Evolutionary conservation across 805 yeast species (phyloP), one percentile per base, ranked within the genome.

Genomic region (Kuraishia floccosa): DNA sequence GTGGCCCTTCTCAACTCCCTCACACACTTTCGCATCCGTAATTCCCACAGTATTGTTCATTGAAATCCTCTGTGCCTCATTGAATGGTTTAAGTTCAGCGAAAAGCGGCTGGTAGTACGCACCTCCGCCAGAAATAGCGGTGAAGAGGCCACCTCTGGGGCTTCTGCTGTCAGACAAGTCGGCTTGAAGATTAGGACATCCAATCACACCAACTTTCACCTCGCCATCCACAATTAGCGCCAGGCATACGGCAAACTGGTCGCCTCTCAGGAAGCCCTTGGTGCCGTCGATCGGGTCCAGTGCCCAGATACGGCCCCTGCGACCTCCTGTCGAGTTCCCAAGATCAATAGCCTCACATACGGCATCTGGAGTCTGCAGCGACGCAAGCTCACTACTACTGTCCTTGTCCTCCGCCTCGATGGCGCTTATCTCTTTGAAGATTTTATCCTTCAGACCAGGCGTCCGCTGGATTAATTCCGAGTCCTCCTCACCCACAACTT

Each of bases 201-300:
- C 98, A 53, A 91, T 83, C 17, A 83, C 93, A 30, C 98, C 98
- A 30, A 91, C 65, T 37, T 79, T 76, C 1, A 85, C 94, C 30
- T 71, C 63, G 10, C 95, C 94, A 46, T 87, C 80, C 19, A 76
- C 93, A 28, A 91, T 76, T 41, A 91, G 59, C 0, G 94, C 96
- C 27, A 91, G 61, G 50, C 99, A 91, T 1, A 91, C 94, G 2
- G 98, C 96, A 54, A 85, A 91, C 50, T 91, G 99, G 40, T 87
- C 96, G 28, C 95, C 94, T 48, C 99, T 68, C 33, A 91, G 60
- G 50, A 91, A 91, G 0, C 99, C 99, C 52, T 78, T 91, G 14
- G 99, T 91, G 6, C 99, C 99, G 49, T 91, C 99, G 38, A 91
- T 87, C 24, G 99, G 99, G 49, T 91, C 99, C 46, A 91, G 60